Evolutionary conservation across 2,329 filamentous ascomycete species (phyloP), one percentile per base, ranked within the genome.

Genomic region (Teratosphaeria gauchensis): DNA sequence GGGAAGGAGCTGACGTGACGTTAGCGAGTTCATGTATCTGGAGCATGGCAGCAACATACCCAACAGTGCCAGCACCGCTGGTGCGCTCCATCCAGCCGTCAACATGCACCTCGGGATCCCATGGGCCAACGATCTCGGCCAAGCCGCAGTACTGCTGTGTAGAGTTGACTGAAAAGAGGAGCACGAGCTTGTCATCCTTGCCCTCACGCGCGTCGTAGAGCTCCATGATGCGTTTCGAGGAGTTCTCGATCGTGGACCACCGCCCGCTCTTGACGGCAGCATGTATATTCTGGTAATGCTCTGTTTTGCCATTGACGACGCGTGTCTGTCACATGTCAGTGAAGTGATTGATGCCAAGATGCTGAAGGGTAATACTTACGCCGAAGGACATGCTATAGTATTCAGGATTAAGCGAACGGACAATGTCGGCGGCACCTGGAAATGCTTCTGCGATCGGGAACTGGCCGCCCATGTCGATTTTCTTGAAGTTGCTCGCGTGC

Each of bases 301-400:
- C 66, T 6, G 67, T 65, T 59, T 70, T 71, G 62, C 70, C 67
- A 61, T 65, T 69, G 53, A 71, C 56, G 30, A 70, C 61, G 31
- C 64, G 65, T 48, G 64, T 63, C 68, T 71, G 54, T 28, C 3
- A 38, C 6, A 32, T 31, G 59, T 65, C 33, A 69, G 62, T 52
- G 35, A 11, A 69, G 62, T 52, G 35, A 11, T 53, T 31, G 28
- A 31, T 16, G n/a, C 54, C 24, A 30, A 35, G 54, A 11, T 4
- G 60, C 16, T 6, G 1, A n/a, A 5, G 14, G 16, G 21, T 32
- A 28, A 30, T 19, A 65, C 63, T 61, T 61, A 70, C 68, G 33
- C 66, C 65, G 33, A 58, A 60, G 21, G 61, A 59, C 62, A 69
- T 62, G 55, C 60, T 55, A 52, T 64, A 68, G 28, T 63, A 53